These are phyloP conservation scores for Jatropha curcas DNA, from an alignment of 345 rosid species.

Conservation along the genomic window DNA sequence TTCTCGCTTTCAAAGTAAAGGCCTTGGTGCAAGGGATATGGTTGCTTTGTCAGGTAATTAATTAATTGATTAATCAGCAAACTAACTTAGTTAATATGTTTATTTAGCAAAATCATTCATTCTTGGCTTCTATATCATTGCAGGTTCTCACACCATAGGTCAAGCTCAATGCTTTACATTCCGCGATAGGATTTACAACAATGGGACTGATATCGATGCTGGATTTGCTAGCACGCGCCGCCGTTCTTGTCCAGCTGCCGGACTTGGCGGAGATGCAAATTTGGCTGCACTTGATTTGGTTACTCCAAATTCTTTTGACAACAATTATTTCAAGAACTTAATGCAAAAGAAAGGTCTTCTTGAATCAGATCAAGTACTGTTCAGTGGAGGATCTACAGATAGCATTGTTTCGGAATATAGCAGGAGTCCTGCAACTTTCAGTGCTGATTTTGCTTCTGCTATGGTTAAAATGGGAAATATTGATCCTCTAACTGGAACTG, in stretches of 20 bases:
- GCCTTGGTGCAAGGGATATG: constrained; percentile 21
- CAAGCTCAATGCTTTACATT: constrained; percentile 19
- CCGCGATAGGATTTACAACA: constrained; percentile 16
- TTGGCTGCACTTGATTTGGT: constrained; percentile 64
- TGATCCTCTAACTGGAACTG: constrained; percentile 24
- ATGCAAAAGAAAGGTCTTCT: constrained; percentile 60
- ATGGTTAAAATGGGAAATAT: constrained; percentile 37
- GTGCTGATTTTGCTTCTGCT: constrained; percentile 19
- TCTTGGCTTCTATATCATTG: background rate
- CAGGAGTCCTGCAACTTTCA: constrained; percentile 1
- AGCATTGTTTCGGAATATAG: constrained; percentile 13
- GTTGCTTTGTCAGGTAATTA: constrained; percentile 18
- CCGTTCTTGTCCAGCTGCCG: constrained; percentile 48
- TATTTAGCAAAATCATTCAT: no score
- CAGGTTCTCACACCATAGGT: constrained; percentile 19
- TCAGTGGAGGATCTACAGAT: constrained; percentile 56
- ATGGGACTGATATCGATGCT: constrained; percentile 54
- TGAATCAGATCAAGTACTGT: constrained; percentile 69
- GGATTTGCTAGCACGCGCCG: constrained; percentile 52
- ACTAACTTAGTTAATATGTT: no score
- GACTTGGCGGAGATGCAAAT: constrained; percentile 57
- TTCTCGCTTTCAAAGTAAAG: constrained; percentile 9
- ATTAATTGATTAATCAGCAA: no score
- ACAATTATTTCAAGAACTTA: constrained; percentile 69
- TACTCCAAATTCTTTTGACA: constrained; percentile 60